Base-by-base conservation (phyloP, 306 rosid genomes). In the Quercus berberidifolia region DNA sequence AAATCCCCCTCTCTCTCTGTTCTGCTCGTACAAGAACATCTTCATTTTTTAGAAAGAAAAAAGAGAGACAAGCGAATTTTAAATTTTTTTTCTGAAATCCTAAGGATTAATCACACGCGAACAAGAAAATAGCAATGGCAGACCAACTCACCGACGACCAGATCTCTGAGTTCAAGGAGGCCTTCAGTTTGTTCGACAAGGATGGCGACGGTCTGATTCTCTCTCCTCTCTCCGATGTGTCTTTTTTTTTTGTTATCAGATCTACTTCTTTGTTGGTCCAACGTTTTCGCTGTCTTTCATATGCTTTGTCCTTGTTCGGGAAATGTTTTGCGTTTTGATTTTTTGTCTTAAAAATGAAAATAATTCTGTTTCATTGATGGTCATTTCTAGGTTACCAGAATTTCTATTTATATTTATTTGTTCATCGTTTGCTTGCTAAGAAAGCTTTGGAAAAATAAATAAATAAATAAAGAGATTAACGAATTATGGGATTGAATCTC, bases 161-260 rank as follows among this genome's bases (percentile, higher is more conserved):
- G 91, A 91, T 91, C 91, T 86, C 96, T 46, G 96, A 91, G 86
- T 91, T 91, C 86, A 91, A 91, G 86, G 96, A 91, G 80, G 96
- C 96, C 55, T 91, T 91, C 79, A 89, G 96, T 83, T 87, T 91
- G 77, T 89, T 91, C 76, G 97, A 91, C 78, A 91, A 89, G 87
- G 97, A 91, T 81, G 93, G 97, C 56, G 97, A 91, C 79, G 97
- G 97, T 91, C 23, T 35, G 79, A 74, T 33, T 68, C 83, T 68
- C 49, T 81, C 69, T 59, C 75, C 17, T 75, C 69, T 76, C 20
- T 78, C 5, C 7, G 28, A 5, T 9, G 3, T 33, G 31, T 0
- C 20, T 31, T 7, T 31, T 31, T 31, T 31, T 30, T 4, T 21
- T 5, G 25, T 67, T 4, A 1, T 26, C 28, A 46, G 76, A 31